Base-by-base conservation (phyloP, 306 rosid species). In the Macrotyloma uniflorum region DNA sequence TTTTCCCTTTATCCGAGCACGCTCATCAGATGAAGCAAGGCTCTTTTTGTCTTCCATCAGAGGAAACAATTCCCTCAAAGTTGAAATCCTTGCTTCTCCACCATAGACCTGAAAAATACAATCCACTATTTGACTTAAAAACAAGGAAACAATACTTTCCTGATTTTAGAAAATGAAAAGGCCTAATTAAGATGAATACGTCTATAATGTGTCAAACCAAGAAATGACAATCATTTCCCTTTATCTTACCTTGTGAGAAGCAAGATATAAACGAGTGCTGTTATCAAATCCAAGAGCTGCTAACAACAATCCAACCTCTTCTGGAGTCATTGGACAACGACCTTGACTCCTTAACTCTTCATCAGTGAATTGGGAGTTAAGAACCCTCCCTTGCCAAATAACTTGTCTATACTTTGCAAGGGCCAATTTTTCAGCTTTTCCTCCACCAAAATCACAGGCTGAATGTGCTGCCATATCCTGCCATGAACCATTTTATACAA, bases 391-490 rank as follows among this genome's bases (percentile, higher is more conserved):
- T 70, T 94, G 98, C 98, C 99, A 96, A 82, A 96, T 82, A 53
- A 86, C 86, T 70, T 91, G 98, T 50, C 99, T 85, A 76, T 96
- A 96, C 87, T 93, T 96, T 51, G 98, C 99, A 49, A 96, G 88
- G 36, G 99, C 97, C 76, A 86, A 57, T 33, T 93, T 93, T 75
- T 96, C 99, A 54, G 96, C 97, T 83, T 91, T 91, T 1, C 99
- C 99, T 4, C 99, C 99, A 20, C 99, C 99, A 72, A 96, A 96
- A 83, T 96, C 99, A 33, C 99, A 96, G 75, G 99, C 99, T 18
- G 99, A 96, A 89, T 96, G 99, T 8, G 99, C 99, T 30, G 99
- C 99, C 99, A 96, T 96, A 85, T 96, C 99, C 99, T 96, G 88
- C 40, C 73, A 45, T 26, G 64, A 38, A 82, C 53, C 8, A 62